Evolutionary conservation across 1,284 basidiomycete genomes (phyloP).

Genomic region (Phylloboletellus chloephorus): DNA sequence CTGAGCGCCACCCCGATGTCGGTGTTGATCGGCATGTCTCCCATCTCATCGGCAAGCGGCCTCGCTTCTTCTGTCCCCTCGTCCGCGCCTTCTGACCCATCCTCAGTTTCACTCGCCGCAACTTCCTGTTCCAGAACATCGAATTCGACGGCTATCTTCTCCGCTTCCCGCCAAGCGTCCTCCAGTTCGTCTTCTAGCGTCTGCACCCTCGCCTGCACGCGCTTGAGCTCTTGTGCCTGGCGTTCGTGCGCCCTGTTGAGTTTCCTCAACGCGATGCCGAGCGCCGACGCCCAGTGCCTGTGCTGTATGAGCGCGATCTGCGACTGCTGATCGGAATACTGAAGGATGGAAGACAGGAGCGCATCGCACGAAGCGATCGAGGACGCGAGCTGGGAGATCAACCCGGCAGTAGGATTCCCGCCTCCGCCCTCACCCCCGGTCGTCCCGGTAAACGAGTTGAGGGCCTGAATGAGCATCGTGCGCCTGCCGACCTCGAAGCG

Average conservation of each 20-base stretch:
- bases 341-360: slow-evolving; percentile 51
- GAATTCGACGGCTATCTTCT: slow-evolving; percentile 63
- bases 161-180: slow-evolving; percentile 74
- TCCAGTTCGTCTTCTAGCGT: slow-evolving; percentile 66
- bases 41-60: slow-evolving; percentile 38
- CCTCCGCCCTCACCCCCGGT: slow-evolving; percentile 19
- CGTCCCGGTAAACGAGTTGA: no score
- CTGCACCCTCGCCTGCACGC: slow-evolving; percentile 42
- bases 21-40: slow-evolving; percentile 21
- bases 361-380: slow-evolving; percentile 55
- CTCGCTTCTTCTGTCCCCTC: slow-evolving; percentile 14
- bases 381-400: slow-evolving; percentile 56
- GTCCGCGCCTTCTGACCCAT: slow-evolving; percentile 16
- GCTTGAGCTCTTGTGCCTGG: slow-evolving; percentile 51
- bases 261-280: slow-evolving; percentile 71
- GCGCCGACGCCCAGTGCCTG: slow-evolving; percentile 63
- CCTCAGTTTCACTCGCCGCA: slow-evolving; percentile 21
- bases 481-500: slow-evolving; percentile 64
- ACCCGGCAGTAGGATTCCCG: slow-evolving; percentile 30
- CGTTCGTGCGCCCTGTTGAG: slow-evolving; percentile 67
- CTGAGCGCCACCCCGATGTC: slow-evolving; percentile 29
- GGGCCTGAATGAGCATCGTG: slow-evolving; percentile 64
- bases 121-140: slow-evolving; percentile 45
- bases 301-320: slow-evolving; percentile 59
- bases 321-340: slow-evolving; percentile 53